Conservation (phyloP, 345 rosid genomes). For the Turritis glabra region DNA sequence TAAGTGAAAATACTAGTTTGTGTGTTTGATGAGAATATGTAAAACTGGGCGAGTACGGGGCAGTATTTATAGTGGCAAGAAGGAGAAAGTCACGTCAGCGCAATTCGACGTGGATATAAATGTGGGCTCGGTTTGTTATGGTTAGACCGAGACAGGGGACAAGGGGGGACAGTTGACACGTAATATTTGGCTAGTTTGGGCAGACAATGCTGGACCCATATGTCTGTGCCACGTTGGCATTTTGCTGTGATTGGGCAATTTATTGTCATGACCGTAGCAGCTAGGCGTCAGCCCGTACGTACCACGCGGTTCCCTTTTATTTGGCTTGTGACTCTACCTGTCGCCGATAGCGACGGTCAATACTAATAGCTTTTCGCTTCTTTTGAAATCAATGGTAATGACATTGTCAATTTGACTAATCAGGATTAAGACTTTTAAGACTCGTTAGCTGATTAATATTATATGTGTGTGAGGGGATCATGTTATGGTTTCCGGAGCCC, state of each 20-base stretch:
- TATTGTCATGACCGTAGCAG: constrained; percentile 32
- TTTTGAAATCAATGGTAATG: constrained; percentile 8
- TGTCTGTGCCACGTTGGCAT: constrained; percentile 56
- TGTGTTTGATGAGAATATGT: not conserved
- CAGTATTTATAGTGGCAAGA: constrained; percentile 5
- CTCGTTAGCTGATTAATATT: not conserved
- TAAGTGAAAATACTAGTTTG: not conserved
- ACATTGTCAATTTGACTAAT: constrained; percentile 8
- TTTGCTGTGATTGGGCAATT: constrained; percentile 28
- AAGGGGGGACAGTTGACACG: constrained; percentile 48
- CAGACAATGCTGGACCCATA: constrained; percentile 49
- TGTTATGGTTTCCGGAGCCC: constrained; percentile 4
- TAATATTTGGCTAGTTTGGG: constrained; percentile 4
- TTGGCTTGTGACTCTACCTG: constrained; percentile 31
- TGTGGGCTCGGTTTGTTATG: not conserved
- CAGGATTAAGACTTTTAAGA: not conserved
- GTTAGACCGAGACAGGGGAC: constrained; percentile 25
- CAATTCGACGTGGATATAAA: not conserved
- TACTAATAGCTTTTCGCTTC: not conserved
- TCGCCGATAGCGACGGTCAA: constrained; percentile 27
- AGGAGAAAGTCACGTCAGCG: constrained; percentile 9
- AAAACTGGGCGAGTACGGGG: not conserved
- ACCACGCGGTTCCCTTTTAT: constrained; percentile 35
- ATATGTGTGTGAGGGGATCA: not conserved
- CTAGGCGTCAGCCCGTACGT: constrained; percentile 35